These are phyloP conservation scores for Parachaetomium inaequale DNA, from an alignment of 495 filamentous ascomycete species.

Conservation along the genomic window DNA sequence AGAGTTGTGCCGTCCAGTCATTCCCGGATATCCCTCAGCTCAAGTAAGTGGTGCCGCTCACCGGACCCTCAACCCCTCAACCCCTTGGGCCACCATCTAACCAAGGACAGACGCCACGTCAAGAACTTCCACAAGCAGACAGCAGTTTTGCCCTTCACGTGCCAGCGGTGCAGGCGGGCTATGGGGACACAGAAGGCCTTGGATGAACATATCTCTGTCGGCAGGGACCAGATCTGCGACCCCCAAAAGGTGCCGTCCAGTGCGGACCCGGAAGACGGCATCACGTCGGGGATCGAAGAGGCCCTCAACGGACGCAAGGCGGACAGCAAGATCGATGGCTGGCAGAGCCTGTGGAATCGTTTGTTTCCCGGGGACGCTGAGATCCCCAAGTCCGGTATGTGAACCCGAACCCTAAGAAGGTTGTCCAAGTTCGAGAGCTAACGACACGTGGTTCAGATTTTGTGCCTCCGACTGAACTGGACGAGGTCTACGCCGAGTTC, in stretches of 20 bases:
- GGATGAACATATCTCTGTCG: constrained; percentile 17
- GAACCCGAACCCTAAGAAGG: background rate
- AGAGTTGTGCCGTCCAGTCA: constrained; percentile 28
- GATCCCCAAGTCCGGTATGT: constrained; percentile 22
- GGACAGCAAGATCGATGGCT: constrained; percentile 28
- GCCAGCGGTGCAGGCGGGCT: constrained; percentile 27
- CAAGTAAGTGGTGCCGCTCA: constrained; percentile 26
- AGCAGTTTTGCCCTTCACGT: constrained; percentile 12
- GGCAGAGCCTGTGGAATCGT: constrained; percentile 27
- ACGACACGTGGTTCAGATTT: constrained; percentile 21
- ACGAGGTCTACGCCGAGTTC: constrained; percentile 30
- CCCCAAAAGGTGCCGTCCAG: constrained; percentile 8
- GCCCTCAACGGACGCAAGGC: constrained; percentile 29
- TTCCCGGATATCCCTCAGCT: constrained; percentile 29
- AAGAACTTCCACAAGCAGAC: constrained; percentile 28
- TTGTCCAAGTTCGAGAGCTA: background rate
- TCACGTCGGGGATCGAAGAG: constrained; percentile 22
- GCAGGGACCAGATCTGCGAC: constrained; percentile 23
- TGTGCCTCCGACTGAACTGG: constrained; percentile 30
- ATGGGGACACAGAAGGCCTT: constrained; percentile 19
- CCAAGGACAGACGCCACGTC: constrained; percentile 28
- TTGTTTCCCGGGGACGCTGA: constrained; percentile 24
- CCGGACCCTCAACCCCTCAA: background rate
- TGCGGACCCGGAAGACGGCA: constrained; percentile 33
- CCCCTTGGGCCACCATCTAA: background rate